Evolutionary conservation across 2,329 filamentous ascomycete genomes (phyloP).

Genomic region (Ambrosiella xylebori): DNA sequence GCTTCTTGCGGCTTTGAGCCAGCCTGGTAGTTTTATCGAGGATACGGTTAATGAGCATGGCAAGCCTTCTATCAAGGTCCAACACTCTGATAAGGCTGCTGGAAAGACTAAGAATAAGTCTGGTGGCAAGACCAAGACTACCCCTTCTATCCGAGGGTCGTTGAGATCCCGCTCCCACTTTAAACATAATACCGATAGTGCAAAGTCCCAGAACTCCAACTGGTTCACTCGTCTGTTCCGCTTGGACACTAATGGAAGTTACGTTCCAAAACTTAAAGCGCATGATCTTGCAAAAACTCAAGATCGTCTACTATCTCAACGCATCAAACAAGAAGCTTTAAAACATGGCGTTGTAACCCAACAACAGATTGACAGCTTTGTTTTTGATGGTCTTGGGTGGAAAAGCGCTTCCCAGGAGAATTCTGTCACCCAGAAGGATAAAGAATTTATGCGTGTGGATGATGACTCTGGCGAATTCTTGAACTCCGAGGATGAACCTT

Average conservation of each 20-base stretch:
- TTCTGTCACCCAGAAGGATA: conserved; percentile 16
- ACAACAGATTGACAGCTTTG: conserved; percentile 40
- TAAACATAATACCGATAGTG: not conserved
- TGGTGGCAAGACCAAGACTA: conserved; percentile 12
- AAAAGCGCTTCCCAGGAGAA: conserved; percentile 45
- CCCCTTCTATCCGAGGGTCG: not conserved
- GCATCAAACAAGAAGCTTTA: conserved; percentile 20
- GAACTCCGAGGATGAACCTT: conserved; percentile 19
- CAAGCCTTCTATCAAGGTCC: conserved; percentile 36
- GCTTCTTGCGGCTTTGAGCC: conserved; percentile 72
- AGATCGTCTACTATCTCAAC: conserved; percentile 14
- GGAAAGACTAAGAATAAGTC: conserved; percentile 17
- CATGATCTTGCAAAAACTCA: not conserved
- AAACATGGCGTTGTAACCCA: conserved; percentile 17
- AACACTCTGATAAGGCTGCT: conserved; percentile 26
- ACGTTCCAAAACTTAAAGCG: not conserved
- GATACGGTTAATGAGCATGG: conserved; percentile 43
- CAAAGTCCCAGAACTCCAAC: not conserved
- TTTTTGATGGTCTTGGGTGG: conserved; percentile 79
- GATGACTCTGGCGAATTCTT: not conserved
- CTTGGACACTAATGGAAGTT: not conserved
- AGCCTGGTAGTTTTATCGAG: conserved; percentile 47
- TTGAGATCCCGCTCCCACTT: too few species aligned
- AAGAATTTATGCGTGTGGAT: not conserved
- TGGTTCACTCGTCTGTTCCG: not conserved